These are phyloP conservation scores for Magnaporthiopsis rhizophila DNA, from an alignment of 2,329 filamentous ascomycete species.

Conservation along the genomic window DNA sequence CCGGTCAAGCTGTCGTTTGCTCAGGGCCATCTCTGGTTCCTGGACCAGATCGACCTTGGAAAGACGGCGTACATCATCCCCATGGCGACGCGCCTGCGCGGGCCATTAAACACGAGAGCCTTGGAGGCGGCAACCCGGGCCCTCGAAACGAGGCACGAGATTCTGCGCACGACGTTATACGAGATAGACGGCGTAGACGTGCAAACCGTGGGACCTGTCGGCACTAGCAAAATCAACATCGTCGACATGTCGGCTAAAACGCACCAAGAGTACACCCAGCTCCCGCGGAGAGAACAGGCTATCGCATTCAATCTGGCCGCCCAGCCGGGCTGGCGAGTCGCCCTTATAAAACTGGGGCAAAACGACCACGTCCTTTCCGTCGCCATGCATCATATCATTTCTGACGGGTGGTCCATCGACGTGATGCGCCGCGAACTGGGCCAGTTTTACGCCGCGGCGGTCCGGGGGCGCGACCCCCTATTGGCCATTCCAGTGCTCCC, in stretches of 20 bases:
- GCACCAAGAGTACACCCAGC: not conserved
- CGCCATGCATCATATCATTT: conserved; percentile 2
- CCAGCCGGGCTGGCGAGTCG: not conserved
- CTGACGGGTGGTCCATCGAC: not conserved
- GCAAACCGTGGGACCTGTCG: not conserved
- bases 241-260: not conserved
- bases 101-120: not conserved
- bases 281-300: not conserved
- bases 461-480: not conserved
- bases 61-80: not conserved
- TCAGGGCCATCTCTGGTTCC: not conserved
- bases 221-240: not conserved
- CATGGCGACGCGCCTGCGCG: not conserved
- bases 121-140: not conserved
- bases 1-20: not conserved
- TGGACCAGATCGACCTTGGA: not conserved
- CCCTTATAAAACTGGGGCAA: not conserved
- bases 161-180: not conserved
- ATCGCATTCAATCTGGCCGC: not conserved
- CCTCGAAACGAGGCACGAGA: not conserved
- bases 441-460: not conserved
- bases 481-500: not conserved
- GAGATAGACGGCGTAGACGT: not conserved
- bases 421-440: not conserved
- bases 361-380: not conserved